phyloP scores from a whole-genome alignment of 257 asterid species.

The Solanum okadae region DNA sequence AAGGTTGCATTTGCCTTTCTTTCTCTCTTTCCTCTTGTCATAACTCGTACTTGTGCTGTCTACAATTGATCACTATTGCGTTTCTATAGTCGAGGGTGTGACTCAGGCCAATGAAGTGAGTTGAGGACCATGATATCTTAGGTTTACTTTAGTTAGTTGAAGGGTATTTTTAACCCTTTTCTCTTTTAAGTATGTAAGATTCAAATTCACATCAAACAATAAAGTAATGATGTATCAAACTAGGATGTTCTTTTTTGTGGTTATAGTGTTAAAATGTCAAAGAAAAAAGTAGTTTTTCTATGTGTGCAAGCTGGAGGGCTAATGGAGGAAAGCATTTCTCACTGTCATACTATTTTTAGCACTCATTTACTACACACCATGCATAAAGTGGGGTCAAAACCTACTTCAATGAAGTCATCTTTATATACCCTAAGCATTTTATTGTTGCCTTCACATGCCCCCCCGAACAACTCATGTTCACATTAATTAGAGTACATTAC shows the following conservation, averaged over 20 bases:
- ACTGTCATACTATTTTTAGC: conserved; percentile 24
- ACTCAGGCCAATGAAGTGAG: background rate
- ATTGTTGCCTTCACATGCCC: background rate
- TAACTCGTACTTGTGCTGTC: background rate
- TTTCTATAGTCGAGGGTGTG: background rate
- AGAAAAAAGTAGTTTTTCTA: conserved; percentile 8
- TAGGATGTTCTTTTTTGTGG: background rate
- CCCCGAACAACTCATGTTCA: background rate
- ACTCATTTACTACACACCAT: background rate
- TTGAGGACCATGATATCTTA: background rate
- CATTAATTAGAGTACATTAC: background rate
- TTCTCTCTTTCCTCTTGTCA: background rate
- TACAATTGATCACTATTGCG: background rate
- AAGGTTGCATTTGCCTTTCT: background rate
- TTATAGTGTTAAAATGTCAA: background rate
- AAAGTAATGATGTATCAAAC: background rate
- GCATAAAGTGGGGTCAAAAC: conserved; percentile 14
- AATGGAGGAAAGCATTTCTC: conserved; percentile 24
- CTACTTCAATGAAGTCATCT: background rate
- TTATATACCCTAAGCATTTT: background rate
- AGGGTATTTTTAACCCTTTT: background rate
- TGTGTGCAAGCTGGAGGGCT: conserved; percentile 22
- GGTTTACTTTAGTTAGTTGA: background rate
- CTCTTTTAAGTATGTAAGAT: background rate
- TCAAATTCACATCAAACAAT: background rate